Evolutionary conservation across 495 filamentous ascomycete species (phyloP).

Genomic region (Trichocladium antarcticum): DNA sequence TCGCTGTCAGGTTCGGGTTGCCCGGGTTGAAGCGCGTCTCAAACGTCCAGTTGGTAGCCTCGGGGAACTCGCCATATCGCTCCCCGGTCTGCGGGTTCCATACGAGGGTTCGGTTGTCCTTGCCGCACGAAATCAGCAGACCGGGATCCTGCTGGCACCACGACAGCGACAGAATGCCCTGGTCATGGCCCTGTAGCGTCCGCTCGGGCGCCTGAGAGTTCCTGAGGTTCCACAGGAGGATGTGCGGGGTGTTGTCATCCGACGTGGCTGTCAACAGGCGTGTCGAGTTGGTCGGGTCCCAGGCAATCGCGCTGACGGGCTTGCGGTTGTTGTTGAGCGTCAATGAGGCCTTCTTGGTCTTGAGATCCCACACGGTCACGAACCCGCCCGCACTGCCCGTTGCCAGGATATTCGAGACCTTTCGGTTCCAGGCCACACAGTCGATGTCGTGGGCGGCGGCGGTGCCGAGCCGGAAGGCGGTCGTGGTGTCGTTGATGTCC

Average conservation of each 20-base stretch:
- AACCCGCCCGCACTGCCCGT: conserved; percentile 91
- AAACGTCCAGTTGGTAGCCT: conserved; percentile 98
- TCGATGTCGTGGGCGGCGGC: conserved; percentile 92
- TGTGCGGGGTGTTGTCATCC: conserved; percentile 76
- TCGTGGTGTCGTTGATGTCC: conserved; percentile 78
- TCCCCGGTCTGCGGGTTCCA: conserved; percentile 94
- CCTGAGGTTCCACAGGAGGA: conserved; percentile 86
- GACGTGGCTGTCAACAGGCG: conserved; percentile 90
- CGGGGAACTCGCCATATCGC: conserved; percentile 81
- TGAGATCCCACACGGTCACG: conserved; percentile 97
- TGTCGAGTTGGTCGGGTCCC: conserved; percentile 91
- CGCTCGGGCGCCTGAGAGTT: conserved; percentile 94
- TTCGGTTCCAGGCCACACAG: conserved; percentile 95
- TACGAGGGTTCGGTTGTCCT: conserved; percentile 88
- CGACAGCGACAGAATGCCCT: conserved; percentile 84
- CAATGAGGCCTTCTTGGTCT: conserved; percentile 89
- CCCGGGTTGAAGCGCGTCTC: conserved; percentile 88
- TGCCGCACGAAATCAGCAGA: conserved; percentile 85
- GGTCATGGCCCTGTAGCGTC: conserved; percentile 76
- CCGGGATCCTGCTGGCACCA: conserved; percentile 93
- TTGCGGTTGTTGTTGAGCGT: conserved; percentile 94
- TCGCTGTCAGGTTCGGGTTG: conserved; percentile 83
- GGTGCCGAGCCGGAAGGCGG: conserved; percentile 79
- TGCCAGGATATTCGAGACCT: conserved; percentile 89
- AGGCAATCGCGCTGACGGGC: conserved; percentile 87